A percentile compares a stretch with the other conserved stretches of the same genome.
These are phyloP conservation scores for Phytophthora citrophthora DNA, from an alignment of 352 stramenopile genomes.

Conservation along the genomic window DNA sequence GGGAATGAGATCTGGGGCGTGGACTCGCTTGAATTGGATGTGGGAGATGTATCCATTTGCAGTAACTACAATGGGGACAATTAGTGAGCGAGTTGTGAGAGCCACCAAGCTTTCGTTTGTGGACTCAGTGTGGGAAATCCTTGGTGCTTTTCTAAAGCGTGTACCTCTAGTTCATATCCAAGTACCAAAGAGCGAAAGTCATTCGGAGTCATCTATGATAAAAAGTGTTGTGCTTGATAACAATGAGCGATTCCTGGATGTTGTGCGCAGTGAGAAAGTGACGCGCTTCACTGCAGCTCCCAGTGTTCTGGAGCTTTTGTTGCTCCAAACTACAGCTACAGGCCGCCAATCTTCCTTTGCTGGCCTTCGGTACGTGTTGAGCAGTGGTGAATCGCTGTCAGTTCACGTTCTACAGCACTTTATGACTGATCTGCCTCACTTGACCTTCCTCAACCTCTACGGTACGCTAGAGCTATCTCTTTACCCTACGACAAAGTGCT, in stretches of 20 bases:
- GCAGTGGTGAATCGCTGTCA: constrained; percentile 58
- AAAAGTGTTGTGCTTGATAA: constrained; percentile 54
- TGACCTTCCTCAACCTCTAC: constrained; percentile 65
- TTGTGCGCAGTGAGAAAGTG: constrained; percentile 21
- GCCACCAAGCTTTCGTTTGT: constrained; percentile 58
- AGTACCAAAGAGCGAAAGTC: neutral
- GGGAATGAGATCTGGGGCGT: constrained; percentile 47
- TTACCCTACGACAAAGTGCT: neutral
- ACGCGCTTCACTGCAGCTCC: constrained; percentile 59
- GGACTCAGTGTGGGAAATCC: constrained; percentile 63
- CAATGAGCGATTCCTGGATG: constrained; percentile 32
- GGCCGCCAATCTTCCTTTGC: constrained; percentile 9
- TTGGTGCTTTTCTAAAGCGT: constrained; percentile 46
- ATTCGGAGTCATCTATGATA: neutral
- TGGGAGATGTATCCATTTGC: constrained; percentile 46
- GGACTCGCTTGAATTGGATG: constrained; percentile 61
- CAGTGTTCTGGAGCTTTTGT: constrained; percentile 54
- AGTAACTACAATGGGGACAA: neutral
- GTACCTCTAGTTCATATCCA: constrained; percentile 52
- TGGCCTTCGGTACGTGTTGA: constrained; percentile 44
- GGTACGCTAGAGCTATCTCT: constrained; percentile 29
- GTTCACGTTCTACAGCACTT: constrained; percentile 34
- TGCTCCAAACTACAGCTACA: constrained; percentile 29
- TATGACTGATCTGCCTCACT: constrained; percentile 26
- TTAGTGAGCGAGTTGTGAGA: constrained; percentile 44